phyloP scores from a whole-genome alignment of 805 yeast species.

The Pichia rugopelliculosa region DNA sequence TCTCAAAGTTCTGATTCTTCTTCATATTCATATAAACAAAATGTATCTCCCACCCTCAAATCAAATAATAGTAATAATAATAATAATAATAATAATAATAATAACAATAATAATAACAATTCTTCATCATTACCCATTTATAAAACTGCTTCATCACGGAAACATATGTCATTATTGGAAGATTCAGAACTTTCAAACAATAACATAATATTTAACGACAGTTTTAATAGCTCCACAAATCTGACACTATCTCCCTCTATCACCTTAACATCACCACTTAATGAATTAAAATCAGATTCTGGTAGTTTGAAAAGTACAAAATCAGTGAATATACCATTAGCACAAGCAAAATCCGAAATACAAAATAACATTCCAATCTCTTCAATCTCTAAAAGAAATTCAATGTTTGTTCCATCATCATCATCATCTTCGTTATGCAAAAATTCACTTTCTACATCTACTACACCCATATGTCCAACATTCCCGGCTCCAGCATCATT shows the following conservation, averaged over 20 bases:
- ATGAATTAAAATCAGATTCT: neutral
- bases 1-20: conserved; percentile 5
- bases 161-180: neutral
- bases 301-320: conserved; percentile 1
- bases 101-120: too few relatives aligned
- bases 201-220: neutral
- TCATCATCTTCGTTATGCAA: too few relatives aligned
- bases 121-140: neutral
- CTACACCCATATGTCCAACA: neutral
- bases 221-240: neutral
- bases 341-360: neutral
- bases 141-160: neutral
- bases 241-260: neutral
- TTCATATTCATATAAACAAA: neutral
- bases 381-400: neutral
- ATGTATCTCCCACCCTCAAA: conserved; percentile 1
- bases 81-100: too few relatives aligned
- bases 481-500: neutral
- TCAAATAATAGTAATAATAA: neutral
- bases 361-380: neutral
- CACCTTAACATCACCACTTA: neutral
- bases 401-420: neutral
- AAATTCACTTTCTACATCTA: neutral
- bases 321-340: neutral
- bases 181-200: neutral